Conservation (phyloP, 1,139 yeast species). For the Dujonia santamariae region DNA sequence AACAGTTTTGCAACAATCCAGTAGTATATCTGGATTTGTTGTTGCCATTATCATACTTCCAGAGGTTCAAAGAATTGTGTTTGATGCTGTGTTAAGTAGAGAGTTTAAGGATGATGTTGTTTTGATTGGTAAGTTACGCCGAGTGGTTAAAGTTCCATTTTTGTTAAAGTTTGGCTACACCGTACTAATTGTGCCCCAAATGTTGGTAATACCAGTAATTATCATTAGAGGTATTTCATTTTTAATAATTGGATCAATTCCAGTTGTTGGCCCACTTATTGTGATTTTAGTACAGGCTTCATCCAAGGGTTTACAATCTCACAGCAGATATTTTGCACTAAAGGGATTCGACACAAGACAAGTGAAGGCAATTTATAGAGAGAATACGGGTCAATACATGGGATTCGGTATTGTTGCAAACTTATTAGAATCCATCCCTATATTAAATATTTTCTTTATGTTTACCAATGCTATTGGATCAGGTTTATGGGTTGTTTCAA, state of each 20-base stretch:
- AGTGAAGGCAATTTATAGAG: constrained; percentile 24
- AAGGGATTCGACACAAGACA: constrained; percentile 51
- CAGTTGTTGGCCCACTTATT: constrained; percentile 59
- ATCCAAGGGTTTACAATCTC: constrained; percentile 53
- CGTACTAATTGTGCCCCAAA: constrained; percentile 23
- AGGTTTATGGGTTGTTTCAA: constrained; percentile 62
- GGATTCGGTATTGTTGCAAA: constrained; percentile 62
- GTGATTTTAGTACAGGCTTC: constrained; percentile 57
- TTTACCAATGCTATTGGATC: constrained; percentile 72
- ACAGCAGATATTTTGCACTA: constrained; percentile 57
- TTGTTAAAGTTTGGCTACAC: constrained; percentile 22
- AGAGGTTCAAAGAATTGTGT: constrained; percentile 49
- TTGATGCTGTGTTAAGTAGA: constrained; percentile 53
- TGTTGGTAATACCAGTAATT: constrained; percentile 22
- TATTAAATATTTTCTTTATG: constrained; percentile 56
- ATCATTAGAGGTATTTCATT: constrained; percentile 25
- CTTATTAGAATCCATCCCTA: constrained; percentile 57
- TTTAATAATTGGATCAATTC: constrained; percentile 49
- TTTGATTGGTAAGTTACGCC: constrained; percentile 40
- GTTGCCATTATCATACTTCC: constrained; percentile 55
- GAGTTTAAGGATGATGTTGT: constrained; percentile 52
- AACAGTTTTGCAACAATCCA: constrained; percentile 50
- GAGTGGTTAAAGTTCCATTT: constrained; percentile 32
- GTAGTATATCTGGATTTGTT: constrained; percentile 47
- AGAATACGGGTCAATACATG: constrained; percentile 31